These are phyloP conservation scores for Citrus maxima DNA, from an alignment of 345 rosid species.

Conservation along the genomic window DNA sequence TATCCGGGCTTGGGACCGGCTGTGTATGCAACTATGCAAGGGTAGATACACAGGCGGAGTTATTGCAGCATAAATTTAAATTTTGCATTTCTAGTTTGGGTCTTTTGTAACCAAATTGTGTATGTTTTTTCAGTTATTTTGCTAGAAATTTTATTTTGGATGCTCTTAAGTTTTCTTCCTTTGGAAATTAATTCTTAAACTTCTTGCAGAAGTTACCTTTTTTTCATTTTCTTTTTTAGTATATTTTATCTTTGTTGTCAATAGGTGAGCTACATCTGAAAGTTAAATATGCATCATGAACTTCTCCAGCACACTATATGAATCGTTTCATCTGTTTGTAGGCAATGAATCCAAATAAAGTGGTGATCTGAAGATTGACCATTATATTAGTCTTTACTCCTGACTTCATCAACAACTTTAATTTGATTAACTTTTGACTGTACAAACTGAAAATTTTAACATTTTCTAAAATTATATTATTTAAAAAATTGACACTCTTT, in stretches of 20 bases:
- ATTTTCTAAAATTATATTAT: background rate
- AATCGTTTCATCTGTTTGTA: background rate
- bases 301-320: background rate
- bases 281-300: background rate
- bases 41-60: conserved; percentile 26
- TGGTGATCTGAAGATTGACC: background rate
- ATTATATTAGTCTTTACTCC: background rate
- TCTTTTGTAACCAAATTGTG: background rate
- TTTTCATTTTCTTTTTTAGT: background rate
- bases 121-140: background rate
- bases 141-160: background rate
- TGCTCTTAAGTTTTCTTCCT: background rate
- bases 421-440: background rate
- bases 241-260: background rate
- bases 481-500: background rate
- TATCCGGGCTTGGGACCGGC: conserved; percentile 35
- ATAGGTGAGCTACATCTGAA: background rate
- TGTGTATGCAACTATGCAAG: conserved; percentile 13
- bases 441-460: background rate
- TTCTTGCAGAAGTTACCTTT: background rate
- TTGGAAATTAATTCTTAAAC: background rate
- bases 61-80: conserved; percentile 11
- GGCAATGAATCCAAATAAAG: background rate
- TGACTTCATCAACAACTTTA: background rate
- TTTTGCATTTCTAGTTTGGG: background rate